Evolutionary conservation across 2,329 filamentous ascomycete species (phyloP), one percentile per base, ranked within the genome.

Genomic region (Pyrenochaeta sp.): DNA sequence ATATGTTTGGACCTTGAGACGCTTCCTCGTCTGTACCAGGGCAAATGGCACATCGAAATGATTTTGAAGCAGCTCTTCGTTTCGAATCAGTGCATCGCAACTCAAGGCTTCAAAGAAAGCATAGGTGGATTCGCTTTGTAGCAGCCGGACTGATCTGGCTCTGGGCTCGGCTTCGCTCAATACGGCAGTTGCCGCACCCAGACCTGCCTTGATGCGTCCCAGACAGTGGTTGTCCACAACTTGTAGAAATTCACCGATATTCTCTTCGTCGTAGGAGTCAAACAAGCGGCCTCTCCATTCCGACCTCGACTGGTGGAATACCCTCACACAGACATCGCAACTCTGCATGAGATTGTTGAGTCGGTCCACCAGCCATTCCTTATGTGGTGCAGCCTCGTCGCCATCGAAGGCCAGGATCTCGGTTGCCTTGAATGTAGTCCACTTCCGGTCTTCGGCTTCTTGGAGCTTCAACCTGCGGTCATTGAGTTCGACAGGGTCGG

Each of bases 101-200:
- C 91, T 96, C 37, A 97, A 75, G 0, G 88, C 87, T 68, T 97
- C 93, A 60, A 95, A 96, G 20, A 97, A 82, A 8, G 90, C 87
- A 45, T 94, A 82, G 36, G 95, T 81, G 6, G 89, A 84, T 19
- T 82, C 75, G 2, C 80, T 74, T 19, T 81, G 77, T 18, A 85
- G 67, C 18, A 76, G 69, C 38, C 71, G 68, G 23, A 83, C 74
- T 15, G 72, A 76, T 26, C 83, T 77, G 44, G 78, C 62, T 29
- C 79, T 72, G 3, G 77, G 74, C 2, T 81, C 76, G 6, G 79
- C 67, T 9, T 70, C 69, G 45, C 65, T 55, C 24, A 79, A 63
- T 37, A 72, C 64, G 36, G 64, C 53, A 7, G 67, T 69, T 15
- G 76, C 74, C 30, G 63, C 61, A 31, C 74, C 67, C 31, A 80